Conservation (phyloP, 306 rosid genomes). For the Trifolium repens region DNA sequence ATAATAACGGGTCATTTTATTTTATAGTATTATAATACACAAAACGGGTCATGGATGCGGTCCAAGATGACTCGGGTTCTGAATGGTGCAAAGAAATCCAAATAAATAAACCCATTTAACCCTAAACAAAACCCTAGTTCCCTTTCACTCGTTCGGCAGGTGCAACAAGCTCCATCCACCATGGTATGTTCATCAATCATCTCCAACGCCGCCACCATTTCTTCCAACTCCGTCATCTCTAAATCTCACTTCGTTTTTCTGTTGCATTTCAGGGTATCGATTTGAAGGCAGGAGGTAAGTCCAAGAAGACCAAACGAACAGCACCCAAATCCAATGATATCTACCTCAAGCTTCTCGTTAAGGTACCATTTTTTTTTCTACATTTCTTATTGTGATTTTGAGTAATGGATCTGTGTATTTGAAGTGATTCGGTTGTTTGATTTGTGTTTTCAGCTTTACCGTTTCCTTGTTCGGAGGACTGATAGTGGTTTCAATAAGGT, state of each 20-base stretch:
- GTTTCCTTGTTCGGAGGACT: constrained; percentile 69
- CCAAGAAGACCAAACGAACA: constrained; percentile 73
- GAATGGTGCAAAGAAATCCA: not conserved
- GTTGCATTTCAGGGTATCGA: constrained; percentile 65
- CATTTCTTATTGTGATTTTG: not conserved
- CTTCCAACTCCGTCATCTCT: not conserved
- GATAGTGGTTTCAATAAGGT: constrained; percentile 61
- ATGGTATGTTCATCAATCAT: constrained; percentile 46
- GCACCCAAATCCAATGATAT: constrained; percentile 80
- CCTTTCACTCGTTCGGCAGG: not conserved
- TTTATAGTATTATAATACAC: too few species aligned
- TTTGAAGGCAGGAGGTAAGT: constrained; percentile 84
- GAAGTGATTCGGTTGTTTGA: not conserved
- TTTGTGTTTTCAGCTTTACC: constrained; percentile 57
- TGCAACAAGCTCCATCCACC: constrained; percentile 37
- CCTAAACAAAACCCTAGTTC: constrained; percentile 53
- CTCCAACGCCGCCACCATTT: not conserved
- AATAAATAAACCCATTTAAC: constrained; percentile 37
- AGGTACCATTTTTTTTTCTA: constrained; percentile 41
- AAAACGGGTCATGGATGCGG: constrained; percentile 4
- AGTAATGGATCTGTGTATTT: not conserved
- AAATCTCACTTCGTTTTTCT: not conserved
- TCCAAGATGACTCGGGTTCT: constrained; percentile 14
- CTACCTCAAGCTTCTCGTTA: constrained; percentile 77
- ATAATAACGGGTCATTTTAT: too few species aligned